phyloP scores from a whole-genome alignment of 116 monocot genomes.

The Iris pallida region DNA sequence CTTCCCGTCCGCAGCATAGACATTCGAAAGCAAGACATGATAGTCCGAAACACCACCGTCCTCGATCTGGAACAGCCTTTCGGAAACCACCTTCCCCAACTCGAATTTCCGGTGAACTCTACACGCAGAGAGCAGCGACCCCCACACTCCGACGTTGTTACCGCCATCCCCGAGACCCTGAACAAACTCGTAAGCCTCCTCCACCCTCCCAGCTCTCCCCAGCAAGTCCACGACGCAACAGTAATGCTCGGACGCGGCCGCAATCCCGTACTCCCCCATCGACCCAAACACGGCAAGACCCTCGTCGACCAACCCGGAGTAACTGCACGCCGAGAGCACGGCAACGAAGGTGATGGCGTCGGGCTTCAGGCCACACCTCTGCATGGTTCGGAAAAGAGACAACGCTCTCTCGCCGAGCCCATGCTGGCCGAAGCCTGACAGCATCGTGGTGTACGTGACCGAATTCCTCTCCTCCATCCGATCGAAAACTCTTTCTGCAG shows the following conservation, averaged over 20 bases:
- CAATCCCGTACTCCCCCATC: slow-evolving; percentile 61
- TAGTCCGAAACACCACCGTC: slow-evolving; percentile 29
- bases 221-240: slow-evolving; percentile 91
- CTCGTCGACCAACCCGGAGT: slow-evolving; percentile 75
- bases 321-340: slow-evolving; percentile 75
- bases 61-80: slow-evolving; percentile 57
- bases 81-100: slow-evolving; percentile 54
- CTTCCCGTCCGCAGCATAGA: slow-evolving; percentile 61
- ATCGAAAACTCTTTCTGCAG: slow-evolving; percentile 62
- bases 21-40: slow-evolving; percentile 75
- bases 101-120: slow-evolving; percentile 63
- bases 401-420: slow-evolving; percentile 69
- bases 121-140: slow-evolving; percentile 81
- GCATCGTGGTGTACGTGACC: slow-evolving; percentile 81
- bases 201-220: slow-evolving; percentile 79
- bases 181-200: slow-evolving; percentile 76
- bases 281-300: slow-evolving; percentile 64
- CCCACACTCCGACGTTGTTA: slow-evolving; percentile 67
- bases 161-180: slow-evolving; percentile 45
- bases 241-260: slow-evolving; percentile 56
- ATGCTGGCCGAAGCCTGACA: slow-evolving; percentile 76
- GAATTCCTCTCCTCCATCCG: slow-evolving; percentile 55
- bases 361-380: slow-evolving; percentile 37
- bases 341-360: slow-evolving; percentile 78
- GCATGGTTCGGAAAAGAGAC: slow-evolving; percentile 60